Percentiles rank a stretch among this genome's conserved stretches.
These are phyloP conservation scores for Claviceps arundinis DNA, from an alignment of 2,329 filamentous ascomycete genomes.

Conservation along the genomic window DNA sequence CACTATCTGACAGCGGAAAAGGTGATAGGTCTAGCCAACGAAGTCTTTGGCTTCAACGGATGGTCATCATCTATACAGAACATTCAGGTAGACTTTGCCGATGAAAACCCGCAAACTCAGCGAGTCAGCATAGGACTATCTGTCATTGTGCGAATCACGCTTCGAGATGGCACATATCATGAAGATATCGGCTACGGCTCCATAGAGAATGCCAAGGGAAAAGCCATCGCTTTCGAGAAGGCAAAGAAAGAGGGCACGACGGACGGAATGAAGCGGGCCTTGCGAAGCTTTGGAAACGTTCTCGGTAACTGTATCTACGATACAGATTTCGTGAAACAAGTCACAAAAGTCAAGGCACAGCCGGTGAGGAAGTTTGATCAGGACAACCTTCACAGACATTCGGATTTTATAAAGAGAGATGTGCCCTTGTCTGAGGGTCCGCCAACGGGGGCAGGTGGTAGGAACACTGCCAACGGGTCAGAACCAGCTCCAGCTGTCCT, in stretches of 20 bases:
- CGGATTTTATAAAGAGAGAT: conserved; percentile 57
- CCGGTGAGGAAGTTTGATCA: conserved; percentile 63
- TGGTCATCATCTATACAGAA: conserved; percentile 96
- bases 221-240: conserved; percentile 93
- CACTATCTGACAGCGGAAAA: conserved; percentile 96
- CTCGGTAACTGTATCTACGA: conserved; percentile 98
- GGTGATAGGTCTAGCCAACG: conserved; percentile 86
- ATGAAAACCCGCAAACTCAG: conserved; percentile 65
- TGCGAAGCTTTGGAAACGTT: conserved; percentile 90
- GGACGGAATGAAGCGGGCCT: conserved; percentile 77
- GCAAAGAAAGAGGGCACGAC: conserved; percentile 97
- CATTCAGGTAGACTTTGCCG: conserved; percentile 89
- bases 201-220: conserved; percentile 90
- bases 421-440: conserved; percentile 14
- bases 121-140: conserved; percentile 78
- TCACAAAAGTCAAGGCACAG: conserved; percentile 76
- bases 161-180: conserved; percentile 90
- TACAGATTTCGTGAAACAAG: conserved; percentile 79
- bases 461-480: not conserved
- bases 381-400: conserved; percentile 67
- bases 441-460: not conserved
- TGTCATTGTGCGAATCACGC: conserved; percentile 78
- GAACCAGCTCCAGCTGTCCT: conserved; percentile 6
- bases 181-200: conserved; percentile 96
- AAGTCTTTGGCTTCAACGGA: conserved; percentile 93